These are phyloP conservation scores for Solanum paucissectum DNA, from an alignment of 257 asterid species.

Conservation along the genomic window DNA sequence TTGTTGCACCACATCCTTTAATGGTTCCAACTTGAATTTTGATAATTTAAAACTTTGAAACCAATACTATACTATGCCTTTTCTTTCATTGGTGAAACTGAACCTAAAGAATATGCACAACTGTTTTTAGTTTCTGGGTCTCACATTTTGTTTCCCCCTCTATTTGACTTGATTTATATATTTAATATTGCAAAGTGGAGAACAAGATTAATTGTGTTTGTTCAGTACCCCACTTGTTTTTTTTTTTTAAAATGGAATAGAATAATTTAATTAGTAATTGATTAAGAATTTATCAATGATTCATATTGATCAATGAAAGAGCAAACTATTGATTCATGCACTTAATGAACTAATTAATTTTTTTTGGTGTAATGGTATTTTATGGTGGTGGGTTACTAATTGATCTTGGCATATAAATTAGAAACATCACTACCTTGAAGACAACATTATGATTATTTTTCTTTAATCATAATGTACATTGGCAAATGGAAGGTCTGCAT, in stretches of 20 bases:
- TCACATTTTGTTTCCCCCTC: not conserved
- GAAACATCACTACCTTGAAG: not conserved
- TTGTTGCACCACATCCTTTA: too few relatives aligned
- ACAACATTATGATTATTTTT: not conserved
- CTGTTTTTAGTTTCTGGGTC: too few relatives aligned
- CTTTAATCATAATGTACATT: not conserved
- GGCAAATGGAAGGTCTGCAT: not conserved
- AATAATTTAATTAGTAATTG: not conserved
- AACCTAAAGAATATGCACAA: not conserved
- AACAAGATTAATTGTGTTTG: not conserved
- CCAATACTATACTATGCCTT: not conserved
- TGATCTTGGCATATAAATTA: not conserved
- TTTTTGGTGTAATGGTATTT: not conserved
- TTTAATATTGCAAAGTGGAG: not conserved
- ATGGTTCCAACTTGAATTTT: not conserved
- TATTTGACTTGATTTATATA: not conserved
- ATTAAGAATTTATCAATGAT: not conserved
- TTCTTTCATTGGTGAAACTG: not conserved
- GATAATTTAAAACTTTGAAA: not conserved
- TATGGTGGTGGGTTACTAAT: not conserved
- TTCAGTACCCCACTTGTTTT: not conserved
- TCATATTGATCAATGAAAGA: not conserved
- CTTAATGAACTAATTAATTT: not conserved
- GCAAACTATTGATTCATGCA: not conserved
- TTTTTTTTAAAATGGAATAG: not conserved